Percentiles rank a stretch among this genome's conserved stretches.
Conservation (phyloP, 2,329 filamentous ascomycete genomes). For the Xylaria sp. region DNA sequence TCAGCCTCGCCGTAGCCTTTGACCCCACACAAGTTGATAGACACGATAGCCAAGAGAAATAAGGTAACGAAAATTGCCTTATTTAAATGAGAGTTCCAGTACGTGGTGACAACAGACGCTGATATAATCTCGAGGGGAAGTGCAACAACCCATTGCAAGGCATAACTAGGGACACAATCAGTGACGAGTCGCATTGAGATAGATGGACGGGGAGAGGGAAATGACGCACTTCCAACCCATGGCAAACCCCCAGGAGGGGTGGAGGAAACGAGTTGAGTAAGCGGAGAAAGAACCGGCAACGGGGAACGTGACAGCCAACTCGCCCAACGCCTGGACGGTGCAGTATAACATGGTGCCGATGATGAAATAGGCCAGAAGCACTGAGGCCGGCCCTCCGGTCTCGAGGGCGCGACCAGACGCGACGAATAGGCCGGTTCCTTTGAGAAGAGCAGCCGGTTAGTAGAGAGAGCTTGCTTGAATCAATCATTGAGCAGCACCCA, state of each 20-base stretch:
- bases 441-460: constrained; percentile 8
- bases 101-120: constrained; percentile 83
- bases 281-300: constrained; percentile 92
- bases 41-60: constrained; percentile 79
- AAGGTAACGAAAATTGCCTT: constrained; percentile 83
- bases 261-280: constrained; percentile 90
- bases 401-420: constrained; percentile 78
- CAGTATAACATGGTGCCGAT: constrained; percentile 91
- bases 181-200: not conserved
- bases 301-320: constrained; percentile 89
- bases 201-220: not conserved
- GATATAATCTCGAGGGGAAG: constrained; percentile 88
- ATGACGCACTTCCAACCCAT: constrained; percentile 88
- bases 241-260: constrained; percentile 93
- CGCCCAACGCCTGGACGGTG: constrained; percentile 89
- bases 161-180: constrained; percentile 66
- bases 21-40: constrained; percentile 89
- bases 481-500: constrained; percentile 25
- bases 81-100: constrained; percentile 74
- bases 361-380: constrained; percentile 80
- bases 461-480: not conserved
- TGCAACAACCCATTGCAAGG: constrained; percentile 86
- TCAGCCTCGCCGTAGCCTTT: constrained; percentile 91
- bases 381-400: constrained; percentile 78
- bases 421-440: constrained; percentile 86